Evolutionary conservation across 2,329 filamentous ascomycete species (phyloP).

Genomic region (Coleophoma eucalyptorum): DNA sequence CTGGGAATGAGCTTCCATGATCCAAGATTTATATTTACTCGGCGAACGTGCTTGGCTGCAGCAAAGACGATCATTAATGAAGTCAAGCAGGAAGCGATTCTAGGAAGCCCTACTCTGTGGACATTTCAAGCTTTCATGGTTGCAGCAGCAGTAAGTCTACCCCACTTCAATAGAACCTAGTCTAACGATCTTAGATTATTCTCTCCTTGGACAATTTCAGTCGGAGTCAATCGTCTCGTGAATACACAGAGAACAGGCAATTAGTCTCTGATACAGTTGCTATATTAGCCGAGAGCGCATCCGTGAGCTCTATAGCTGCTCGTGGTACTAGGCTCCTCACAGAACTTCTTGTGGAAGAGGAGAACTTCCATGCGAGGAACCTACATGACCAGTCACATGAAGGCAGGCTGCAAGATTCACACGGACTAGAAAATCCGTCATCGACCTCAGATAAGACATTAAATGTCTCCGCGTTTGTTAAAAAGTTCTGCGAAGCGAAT

Average conservation of each 20-base stretch:
- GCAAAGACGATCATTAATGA: constrained; percentile 17
- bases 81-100: constrained; percentile 9
- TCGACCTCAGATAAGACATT: constrained; percentile 13
- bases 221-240: constrained; percentile 16
- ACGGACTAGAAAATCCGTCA: not conserved
- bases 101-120: constrained; percentile 12
- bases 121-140: constrained; percentile 15
- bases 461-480: constrained; percentile 25
- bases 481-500: constrained; percentile 21
- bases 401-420: not conserved
- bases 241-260: constrained; percentile 26
- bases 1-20: constrained; percentile 15
- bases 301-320: constrained; percentile 33
- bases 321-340: constrained; percentile 33
- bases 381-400: not conserved
- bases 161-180: not conserved
- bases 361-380: constrained; percentile 2
- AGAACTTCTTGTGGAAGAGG: constrained; percentile 25
- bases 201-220: constrained; percentile 27
- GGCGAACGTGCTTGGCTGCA: constrained; percentile 13
- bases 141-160: constrained; percentile 10
- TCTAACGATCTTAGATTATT: constrained; percentile 17
- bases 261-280: constrained; percentile 28
- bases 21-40: constrained; percentile 12
- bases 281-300: constrained; percentile 25